Base-by-base conservation (phyloP, 2,329 filamentous ascomycete genomes). In the Colletotrichum sp. region DNA sequence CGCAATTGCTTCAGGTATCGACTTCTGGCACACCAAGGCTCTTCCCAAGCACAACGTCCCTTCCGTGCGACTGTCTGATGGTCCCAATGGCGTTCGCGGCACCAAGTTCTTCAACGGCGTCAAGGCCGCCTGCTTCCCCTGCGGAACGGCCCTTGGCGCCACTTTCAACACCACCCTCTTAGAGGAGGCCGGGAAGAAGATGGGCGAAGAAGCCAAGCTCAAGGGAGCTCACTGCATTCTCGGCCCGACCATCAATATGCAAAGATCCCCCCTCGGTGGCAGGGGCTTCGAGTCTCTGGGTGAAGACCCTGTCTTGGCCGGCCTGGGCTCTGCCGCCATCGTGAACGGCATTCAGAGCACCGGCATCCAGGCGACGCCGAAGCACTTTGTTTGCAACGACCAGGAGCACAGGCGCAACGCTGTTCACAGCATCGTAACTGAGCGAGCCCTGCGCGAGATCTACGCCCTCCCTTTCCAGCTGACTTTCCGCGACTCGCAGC, bases 11-110 rank as follows among this genome's bases (percentile, higher is more conserved):
- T 8, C 72, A 90, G 92, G 92, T 72, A 88, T 90, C 78, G 93
- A 94, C 83, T 94, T 94, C 80, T 95, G 93, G 93, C 92, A 94
- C 80, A 93, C 93, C 39, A 90, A 91, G 78, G 83, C 90, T 16
- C 86, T 94, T 8, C 90, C 91, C 12, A 82, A 90, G 27, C 88
- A 92, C 79, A 90, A 90, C 3, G 88, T 94, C 39, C 93, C 93
- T 8, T 91, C 92, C 0, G 86, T 94, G 36, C 91, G 93, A 64
- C 88, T 93, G 63, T 90, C 91, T 49, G 93, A 95, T 79, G 93
- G 93, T 0, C 93, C 93, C 49, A 94, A 94, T 82, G 93, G 93
- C 67, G 90, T 93, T 39, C 88, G 93, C 78, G 93, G 93, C 67
- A 92, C 90, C 63, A 91, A 90, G 79, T 94, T 93, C 87, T 94